Evolutionary conservation across 768 basidiomycete genomes (phyloP).

Genomic region (Ephemerocybe angulata): DNA sequence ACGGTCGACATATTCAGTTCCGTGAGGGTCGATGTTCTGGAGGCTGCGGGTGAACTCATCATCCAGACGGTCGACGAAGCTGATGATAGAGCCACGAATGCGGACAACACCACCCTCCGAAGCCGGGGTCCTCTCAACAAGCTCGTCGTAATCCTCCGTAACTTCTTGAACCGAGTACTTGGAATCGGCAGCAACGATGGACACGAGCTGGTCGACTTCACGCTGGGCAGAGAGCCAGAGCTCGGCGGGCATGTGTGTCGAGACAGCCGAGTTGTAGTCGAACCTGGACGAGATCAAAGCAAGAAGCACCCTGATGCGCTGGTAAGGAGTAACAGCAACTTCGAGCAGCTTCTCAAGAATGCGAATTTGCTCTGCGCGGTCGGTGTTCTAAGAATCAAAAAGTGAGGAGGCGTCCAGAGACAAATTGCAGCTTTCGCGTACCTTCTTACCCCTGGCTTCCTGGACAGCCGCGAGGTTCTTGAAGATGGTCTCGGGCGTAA

Average conservation of each 20-base stretch:
- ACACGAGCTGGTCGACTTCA: conserved; percentile 86
- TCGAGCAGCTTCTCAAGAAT: conserved; percentile 84
- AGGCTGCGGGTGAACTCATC: conserved; percentile 97
- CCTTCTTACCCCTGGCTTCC: conserved; percentile 96
- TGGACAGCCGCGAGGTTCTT: conserved; percentile 89
- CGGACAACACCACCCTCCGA: conserved; percentile 67
- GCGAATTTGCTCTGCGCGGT: conserved; percentile 90
- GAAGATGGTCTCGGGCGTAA: conserved; percentile 83
- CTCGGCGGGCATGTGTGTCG: conserved; percentile 88
- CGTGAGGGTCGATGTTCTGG: conserved; percentile 98
- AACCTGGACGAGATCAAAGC: conserved; percentile 93
- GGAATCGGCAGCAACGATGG: conserved; percentile 66
- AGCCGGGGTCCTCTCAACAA: conserved; percentile 74
- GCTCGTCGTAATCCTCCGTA: conserved; percentile 90
- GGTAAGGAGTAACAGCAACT: conserved; percentile 84
- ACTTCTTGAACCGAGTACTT: conserved; percentile 83
- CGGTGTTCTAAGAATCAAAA: conserved; percentile 81
- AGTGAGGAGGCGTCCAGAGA: no score
- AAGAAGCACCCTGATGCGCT: conserved; percentile 90
- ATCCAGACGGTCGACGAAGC: conserved; percentile 92
- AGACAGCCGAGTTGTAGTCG: conserved; percentile 89
- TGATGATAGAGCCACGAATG: conserved; percentile 93
- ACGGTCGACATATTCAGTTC: conserved; percentile 97
- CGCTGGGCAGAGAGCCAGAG: conserved; percentile 84
- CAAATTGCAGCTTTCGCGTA: no score